A percentile compares a stretch with the other conserved stretches of the same genome.
These are phyloP conservation scores for Xylariaceae sp. DNA, from an alignment of 2,329 filamentous ascomycete genomes.

Conservation along the genomic window DNA sequence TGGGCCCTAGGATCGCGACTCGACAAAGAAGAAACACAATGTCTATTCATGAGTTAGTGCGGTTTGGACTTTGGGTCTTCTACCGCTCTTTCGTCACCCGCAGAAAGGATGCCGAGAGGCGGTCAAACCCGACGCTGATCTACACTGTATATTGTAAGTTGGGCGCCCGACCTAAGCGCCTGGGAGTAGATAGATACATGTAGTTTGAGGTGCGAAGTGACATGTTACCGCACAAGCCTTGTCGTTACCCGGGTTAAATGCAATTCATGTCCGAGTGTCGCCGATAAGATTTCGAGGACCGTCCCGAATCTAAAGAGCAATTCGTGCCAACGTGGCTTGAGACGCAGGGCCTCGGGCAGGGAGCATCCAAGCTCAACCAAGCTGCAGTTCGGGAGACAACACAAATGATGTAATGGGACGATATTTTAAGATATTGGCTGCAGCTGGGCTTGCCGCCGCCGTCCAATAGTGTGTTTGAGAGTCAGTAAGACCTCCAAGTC, in stretches of 20 bases:
- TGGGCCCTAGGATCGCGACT: too few species aligned
- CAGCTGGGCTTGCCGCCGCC: constrained; percentile 6
- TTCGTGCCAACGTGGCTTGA: neutral
- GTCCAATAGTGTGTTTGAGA: neutral
- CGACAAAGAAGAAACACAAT: too few species aligned
- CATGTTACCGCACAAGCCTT: too few species aligned
- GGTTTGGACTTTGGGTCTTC: neutral
- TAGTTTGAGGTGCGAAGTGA: neutral
- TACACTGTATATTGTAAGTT: neutral
- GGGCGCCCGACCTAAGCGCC: neutral
- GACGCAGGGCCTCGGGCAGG: too few species aligned
- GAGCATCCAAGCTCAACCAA: constrained; percentile 2
- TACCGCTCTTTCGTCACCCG: constrained; percentile 11
- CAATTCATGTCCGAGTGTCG: too few species aligned
- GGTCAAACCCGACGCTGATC: constrained; percentile 12
- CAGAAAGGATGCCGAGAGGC: constrained; percentile 2
- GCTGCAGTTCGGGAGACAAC: neutral
- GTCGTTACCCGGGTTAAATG: too few species aligned
- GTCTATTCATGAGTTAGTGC: too few species aligned
- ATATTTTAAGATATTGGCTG: constrained; percentile 14
- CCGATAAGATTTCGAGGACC: constrained; percentile 2
- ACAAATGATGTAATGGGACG: constrained; percentile 12
- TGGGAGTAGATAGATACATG: neutral
- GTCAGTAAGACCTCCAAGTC: too few species aligned
- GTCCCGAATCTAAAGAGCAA: constrained; percentile 6